Percentiles rank a stretch among this genome's conserved stretches.
Evolutionary conservation across 768 basidiomycete species (phyloP).

Genomic region (Gloeophyllum trabeum): DNA sequence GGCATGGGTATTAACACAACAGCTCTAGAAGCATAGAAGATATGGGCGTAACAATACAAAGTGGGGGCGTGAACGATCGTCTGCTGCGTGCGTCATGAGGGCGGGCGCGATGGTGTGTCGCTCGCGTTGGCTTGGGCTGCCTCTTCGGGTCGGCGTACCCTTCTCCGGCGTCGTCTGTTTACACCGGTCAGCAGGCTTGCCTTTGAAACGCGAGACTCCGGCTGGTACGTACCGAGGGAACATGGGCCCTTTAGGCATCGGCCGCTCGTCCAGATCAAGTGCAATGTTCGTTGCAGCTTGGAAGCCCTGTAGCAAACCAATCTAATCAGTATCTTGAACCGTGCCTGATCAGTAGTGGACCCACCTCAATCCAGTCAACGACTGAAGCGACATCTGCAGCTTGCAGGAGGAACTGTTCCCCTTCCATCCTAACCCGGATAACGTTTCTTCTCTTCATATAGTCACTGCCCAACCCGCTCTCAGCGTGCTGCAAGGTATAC

Average conservation of each 20-base stretch:
- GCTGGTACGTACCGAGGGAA: slow-evolving; percentile 57
- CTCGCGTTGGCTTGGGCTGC: too few species aligned
- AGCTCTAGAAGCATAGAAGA: too few species aligned
- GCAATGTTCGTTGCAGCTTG: slow-evolving; percentile 90
- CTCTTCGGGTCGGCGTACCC: too few species aligned
- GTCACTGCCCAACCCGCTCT: slow-evolving; percentile 92
- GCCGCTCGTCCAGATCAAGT: slow-evolving; percentile 82
- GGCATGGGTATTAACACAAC: too few species aligned
- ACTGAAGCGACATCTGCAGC: slow-evolving; percentile 75
- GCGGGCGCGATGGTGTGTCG: too few species aligned
- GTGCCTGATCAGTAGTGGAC: slow-evolving; percentile 9
- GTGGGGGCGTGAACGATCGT: too few species aligned
- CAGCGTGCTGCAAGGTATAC: slow-evolving; percentile 83
- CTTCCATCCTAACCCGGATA: slow-evolving; percentile 83
- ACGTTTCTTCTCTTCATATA: slow-evolving; percentile 92
- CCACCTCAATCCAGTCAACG: slow-evolving; percentile 93
- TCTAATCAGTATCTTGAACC: slow-evolving; percentile 3
- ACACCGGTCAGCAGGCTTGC: too few species aligned
- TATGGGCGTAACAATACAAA: too few species aligned
- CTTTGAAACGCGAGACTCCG: neutral
- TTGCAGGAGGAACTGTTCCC: slow-evolving; percentile 95
- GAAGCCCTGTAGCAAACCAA: slow-evolving; percentile 44
- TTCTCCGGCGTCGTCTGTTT: too few species aligned
- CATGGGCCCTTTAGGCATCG: slow-evolving; percentile 85
- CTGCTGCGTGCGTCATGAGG: too few species aligned